Conservation (phyloP, 208 protist genomes). For the Trypanosoma mega region DNA sequence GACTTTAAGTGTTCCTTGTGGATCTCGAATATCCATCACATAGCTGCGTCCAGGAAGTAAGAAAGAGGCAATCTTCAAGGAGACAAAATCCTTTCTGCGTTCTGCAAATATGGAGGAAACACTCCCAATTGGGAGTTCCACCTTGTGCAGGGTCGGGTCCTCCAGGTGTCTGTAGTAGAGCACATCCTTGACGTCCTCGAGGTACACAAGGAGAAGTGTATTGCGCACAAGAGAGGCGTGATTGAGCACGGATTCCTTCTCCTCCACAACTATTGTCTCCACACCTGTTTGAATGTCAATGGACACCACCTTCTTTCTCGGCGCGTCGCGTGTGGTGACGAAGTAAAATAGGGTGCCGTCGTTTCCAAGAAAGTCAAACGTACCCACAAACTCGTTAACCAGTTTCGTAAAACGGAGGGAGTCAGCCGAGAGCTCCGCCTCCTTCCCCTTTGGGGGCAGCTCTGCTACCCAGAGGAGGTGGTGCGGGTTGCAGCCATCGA, state of each 20-base stretch:
- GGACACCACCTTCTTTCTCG: conserved; percentile 82
- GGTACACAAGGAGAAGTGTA: conserved; percentile 82
- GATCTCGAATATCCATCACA: conserved; percentile 72
- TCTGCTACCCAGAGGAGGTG: conserved; percentile 82
- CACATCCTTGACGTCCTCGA: conserved; percentile 94
- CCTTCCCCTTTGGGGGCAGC: conserved; percentile 37
- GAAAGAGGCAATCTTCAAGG: conserved; percentile 92
- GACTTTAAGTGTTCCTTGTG: conserved; percentile 49
- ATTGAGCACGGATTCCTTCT: conserved; percentile 72
- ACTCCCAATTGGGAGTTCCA: conserved; percentile 84
- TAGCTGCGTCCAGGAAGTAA: conserved; percentile 82
- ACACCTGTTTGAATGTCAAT: conserved; percentile 59
- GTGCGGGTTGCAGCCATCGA: conserved; percentile 75
- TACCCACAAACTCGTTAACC: conserved; percentile 80
- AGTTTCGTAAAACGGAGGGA: conserved; percentile 68
- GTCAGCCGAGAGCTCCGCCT: conserved; percentile 27
- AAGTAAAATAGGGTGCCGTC: conserved; percentile 86
- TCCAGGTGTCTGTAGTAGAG: conserved; percentile 74
- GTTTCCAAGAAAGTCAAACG: conserved; percentile 91
- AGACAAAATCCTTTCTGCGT: conserved; percentile 74
- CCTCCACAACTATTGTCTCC: conserved; percentile 62
- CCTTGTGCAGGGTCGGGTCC: conserved; percentile 28
- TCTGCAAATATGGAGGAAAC: conserved; percentile 46
- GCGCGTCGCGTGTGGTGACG: conserved; percentile 85
- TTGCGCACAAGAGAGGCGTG: conserved; percentile 52